Percentiles rank a stretch among this genome's conserved stretches.
Conservation (phyloP, 176 grass and related monocot genomes). For the Zoysia pacifica region DNA sequence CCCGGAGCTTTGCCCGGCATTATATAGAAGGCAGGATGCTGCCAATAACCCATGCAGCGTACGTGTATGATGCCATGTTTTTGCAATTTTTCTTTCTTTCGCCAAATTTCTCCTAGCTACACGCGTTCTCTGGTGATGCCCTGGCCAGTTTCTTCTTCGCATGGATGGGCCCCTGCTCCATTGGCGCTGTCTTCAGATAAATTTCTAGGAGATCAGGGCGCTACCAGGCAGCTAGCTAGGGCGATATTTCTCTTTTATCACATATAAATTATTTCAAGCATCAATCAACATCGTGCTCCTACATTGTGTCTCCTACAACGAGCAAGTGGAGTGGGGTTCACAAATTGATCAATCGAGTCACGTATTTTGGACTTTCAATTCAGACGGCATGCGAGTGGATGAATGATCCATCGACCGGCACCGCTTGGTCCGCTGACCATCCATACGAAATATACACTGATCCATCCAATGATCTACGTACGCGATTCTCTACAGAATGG, state of each 20-base stretch:
- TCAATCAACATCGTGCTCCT: background rate
- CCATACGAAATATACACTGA: background rate
- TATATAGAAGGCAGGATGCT: background rate
- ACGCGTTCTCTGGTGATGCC: no score
- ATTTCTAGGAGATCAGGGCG: no score
- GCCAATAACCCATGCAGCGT: background rate
- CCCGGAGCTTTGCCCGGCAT: background rate
- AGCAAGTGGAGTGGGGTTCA: background rate
- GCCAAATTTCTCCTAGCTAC: no score
- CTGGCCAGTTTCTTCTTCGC: no score
- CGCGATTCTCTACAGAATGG: background rate
- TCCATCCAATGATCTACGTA: background rate
- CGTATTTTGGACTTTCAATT: background rate
- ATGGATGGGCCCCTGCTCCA: background rate
- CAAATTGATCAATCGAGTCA: background rate
- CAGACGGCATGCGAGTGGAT: background rate
- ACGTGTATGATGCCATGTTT: background rate
- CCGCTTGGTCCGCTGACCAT: background rate
- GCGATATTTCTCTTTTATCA: no score
- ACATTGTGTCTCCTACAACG: background rate
- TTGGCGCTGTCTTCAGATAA: no score
- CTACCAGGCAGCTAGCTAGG: no score
- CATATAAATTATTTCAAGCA: background rate
- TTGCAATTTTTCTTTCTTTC: background rate
- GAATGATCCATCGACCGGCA: background rate